Base-by-base conservation (phyloP, 164 flowering plant species). In the Tetrastigma voinierianum region DNA sequence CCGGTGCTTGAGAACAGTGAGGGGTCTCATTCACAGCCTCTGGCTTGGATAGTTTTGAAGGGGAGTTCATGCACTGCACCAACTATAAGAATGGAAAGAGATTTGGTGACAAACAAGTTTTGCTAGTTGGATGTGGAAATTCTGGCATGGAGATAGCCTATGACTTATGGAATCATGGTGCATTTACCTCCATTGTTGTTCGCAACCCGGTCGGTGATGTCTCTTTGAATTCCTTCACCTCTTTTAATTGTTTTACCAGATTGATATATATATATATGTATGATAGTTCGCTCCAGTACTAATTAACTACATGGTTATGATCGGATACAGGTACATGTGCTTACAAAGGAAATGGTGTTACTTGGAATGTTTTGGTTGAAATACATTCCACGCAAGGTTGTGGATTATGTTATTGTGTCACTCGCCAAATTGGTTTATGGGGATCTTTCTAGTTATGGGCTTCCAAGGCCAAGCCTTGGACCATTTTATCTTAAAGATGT, bases 81-180 rank as follows among this genome's bases (percentile, higher is more conserved):
- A 2, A 57, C 40, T 90, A 83, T 20, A 82, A 84, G 19, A 57
- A 66, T n/a, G 93, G 90, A 0, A 23, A 18, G 12, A 44, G 8
- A 16, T 90, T 57, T 49, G 14, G 17, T 5, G 72, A 46, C 3
- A 78, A 80, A 61, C 67, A 67, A 2, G 93, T 84, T 52, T 74
- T 86, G 77, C 90, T 90, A 4, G 86, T 83, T 19, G 96, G 90
- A 2, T 51, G 78, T 68, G 96, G 96, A 2, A 89, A 89, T 49
- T 89, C 92, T 0, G 96, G 90, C 4, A 84, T 86, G 87, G 96
- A 90, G 57, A 83, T 90, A 24, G 77, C 83, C 1, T 69, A 72
- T 32, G 96, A 90, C 69, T 69, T 87, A 0, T 72, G 80, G 0
- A 67, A 74, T 45, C 62, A 46, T 32, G 84, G 84, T 3, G 90